Conservation (phyloP, 2,329 filamentous ascomycete genomes). For the Monilinia vaccinii-corymbosi region DNA sequence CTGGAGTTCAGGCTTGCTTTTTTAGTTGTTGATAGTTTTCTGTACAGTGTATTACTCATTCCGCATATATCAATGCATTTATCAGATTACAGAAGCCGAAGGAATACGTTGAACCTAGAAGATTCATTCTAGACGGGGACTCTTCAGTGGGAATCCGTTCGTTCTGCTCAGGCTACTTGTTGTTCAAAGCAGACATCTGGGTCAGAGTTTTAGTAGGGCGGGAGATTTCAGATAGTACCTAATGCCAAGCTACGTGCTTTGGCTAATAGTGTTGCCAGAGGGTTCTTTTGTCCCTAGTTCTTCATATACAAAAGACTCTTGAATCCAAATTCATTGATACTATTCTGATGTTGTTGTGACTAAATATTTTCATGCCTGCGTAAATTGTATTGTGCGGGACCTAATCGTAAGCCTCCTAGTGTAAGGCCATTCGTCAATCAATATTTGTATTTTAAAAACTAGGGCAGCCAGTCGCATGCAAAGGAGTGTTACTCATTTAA, state of each 20-base stretch:
- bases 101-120: not conserved
- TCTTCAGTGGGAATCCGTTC: constrained; percentile 5
- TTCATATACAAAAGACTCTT: constrained; percentile 6
- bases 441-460: constrained; percentile 5
- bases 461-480: not conserved
- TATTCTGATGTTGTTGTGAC: constrained; percentile 18
- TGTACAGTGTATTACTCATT: constrained; percentile 13
- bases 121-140: not conserved
- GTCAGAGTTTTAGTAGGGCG: constrained; percentile 1
- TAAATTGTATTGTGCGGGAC: constrained; percentile 1
- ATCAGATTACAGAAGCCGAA: not conserved
- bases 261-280: constrained; percentile 23
- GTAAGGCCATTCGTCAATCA: not conserved
- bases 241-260: constrained; percentile 16
- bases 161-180: constrained; percentile 1
- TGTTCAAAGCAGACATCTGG: not conserved
- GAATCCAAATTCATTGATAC: not conserved
- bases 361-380: constrained; percentile 10
- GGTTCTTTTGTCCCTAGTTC: constrained; percentile 14
- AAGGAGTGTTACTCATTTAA: constrained; percentile 20
- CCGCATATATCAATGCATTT: constrained; percentile 1
- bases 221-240: constrained; percentile 18
- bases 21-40: constrained; percentile 12
- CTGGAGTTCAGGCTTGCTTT: constrained; percentile 5
- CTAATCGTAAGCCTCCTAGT: constrained; percentile 14